A percentile compares a stretch with the other conserved stretches of the same genome.
These are phyloP conservation scores for Fistulinella prunicolor DNA, from an alignment of 768 basidiomycete genomes.

Conservation along the genomic window DNA sequence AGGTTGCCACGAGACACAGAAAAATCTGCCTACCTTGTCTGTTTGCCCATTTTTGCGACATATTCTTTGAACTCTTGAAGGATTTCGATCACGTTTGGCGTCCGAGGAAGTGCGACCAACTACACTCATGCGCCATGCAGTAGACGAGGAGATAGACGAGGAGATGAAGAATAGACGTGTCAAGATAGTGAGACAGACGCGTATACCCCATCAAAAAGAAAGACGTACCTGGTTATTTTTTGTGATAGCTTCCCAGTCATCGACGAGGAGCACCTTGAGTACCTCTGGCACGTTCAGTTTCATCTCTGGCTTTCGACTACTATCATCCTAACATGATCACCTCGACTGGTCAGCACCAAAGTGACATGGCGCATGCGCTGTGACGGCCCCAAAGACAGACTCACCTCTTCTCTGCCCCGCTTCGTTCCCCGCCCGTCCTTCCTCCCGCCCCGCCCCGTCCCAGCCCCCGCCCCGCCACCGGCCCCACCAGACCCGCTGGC, in stretches of 20 bases:
- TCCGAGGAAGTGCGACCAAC: constrained; percentile 82
- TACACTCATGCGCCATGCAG: constrained; percentile 29
- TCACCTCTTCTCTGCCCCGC: constrained; percentile 70
- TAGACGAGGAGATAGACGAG: too few relatives aligned
- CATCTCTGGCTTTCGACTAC: constrained; percentile 79
- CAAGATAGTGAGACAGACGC: neutral
- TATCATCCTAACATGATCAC: constrained; percentile 58
- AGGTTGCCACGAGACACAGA: neutral
- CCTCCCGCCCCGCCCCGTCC: constrained; percentile 34
- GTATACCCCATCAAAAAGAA: neutral
- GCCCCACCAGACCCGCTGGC: constrained; percentile 25
- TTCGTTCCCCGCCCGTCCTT: constrained; percentile 72
- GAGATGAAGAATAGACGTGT: neutral
- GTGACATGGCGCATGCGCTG: neutral
- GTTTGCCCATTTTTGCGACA: constrained; percentile 46
- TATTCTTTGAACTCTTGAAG: constrained; percentile 75
- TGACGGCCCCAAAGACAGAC: constrained; percentile 22
- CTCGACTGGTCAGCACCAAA: neutral
- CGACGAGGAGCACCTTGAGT: constrained; percentile 87
- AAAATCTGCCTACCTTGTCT: constrained; percentile 40
- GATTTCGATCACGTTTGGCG: constrained; percentile 73
- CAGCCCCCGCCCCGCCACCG: constrained; percentile 23
- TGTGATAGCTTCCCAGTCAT: constrained; percentile 97
- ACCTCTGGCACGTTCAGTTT: constrained; percentile 85
- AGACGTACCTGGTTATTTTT: constrained; percentile 80